Evolutionary conservation across 1,284 basidiomycete genomes (phyloP), one percentile per base, ranked within the genome.

Genomic region (Volvariella volvacea): DNA sequence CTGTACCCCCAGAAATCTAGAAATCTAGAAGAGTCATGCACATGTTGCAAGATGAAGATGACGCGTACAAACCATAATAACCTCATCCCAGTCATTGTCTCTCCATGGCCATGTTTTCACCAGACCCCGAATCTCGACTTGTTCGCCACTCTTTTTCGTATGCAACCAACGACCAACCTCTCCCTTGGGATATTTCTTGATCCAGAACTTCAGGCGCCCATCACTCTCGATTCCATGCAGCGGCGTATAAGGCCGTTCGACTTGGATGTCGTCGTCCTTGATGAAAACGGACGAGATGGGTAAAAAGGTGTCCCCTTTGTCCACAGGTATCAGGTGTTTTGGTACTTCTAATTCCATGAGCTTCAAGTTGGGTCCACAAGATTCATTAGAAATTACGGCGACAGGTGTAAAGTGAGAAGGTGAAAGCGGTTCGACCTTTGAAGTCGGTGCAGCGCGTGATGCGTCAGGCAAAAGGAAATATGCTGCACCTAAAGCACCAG

Each of bases 261-360:
- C 86, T 61, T 92, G 89, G 16, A 92, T 86, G 52, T 89, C 88
- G 50, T 85, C 83, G 55, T 92, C 87, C 54, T 91, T 91, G 57
- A 92, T 71, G 58, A 74, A 91, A 15, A 92, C 64, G 22, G 84
- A 84, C 76, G 81, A 88, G 47, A 91, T 78, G 3, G 84, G 71
- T 32, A 58, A 33, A 46, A 71, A 61, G 7, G 47, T 48, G 38
- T 50, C 52, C 25, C 25, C n/a, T 6, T 22, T 40, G 9, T 45
- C 44, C 19, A 45, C 40, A 25, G 64, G 63, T 39, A 66, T 51
- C 1, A 66, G 51, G 41, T 76, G 59, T 0, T 63, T 64, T 1
- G 83, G 76, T 2, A 87, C 57, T 2, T 67, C 62, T 36, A 92
- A 60, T 8, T 76, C 77, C 20, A 91, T 63, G 3, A 91, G 61